Evolutionary conservation across 495 filamentous ascomycete species (phyloP).

Genomic region (Apiosordaria backusii): DNA sequence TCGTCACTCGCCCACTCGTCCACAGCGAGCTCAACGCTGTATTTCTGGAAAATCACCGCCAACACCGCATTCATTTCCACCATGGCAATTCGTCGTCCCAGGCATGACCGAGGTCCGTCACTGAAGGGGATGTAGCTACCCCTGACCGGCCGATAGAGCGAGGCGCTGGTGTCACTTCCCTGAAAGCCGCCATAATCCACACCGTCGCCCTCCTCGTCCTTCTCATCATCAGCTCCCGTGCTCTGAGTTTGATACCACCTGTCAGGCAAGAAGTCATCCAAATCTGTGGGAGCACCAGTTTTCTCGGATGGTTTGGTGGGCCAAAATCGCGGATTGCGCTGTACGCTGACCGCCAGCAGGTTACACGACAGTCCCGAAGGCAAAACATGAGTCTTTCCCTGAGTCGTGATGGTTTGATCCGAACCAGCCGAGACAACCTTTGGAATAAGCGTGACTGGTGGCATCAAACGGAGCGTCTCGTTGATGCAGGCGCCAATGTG

Average conservation of each 20-base stretch:
- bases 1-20: constrained; percentile 57
- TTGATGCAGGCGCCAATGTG: constrained; percentile 66
- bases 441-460: constrained; percentile 58
- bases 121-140: constrained; percentile 71
- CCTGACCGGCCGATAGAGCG: constrained; percentile 56
- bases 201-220: constrained; percentile 24
- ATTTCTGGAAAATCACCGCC: constrained; percentile 59
- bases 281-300: constrained; percentile 34
- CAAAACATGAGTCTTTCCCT: constrained; percentile 48
- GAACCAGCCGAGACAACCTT: constrained; percentile 48
- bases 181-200: constrained; percentile 55
- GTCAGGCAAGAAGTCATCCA: constrained; percentile 47
- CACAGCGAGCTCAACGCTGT: constrained; percentile 64
- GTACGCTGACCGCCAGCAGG: constrained; percentile 44
- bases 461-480: constrained; percentile 62
- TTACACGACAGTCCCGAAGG: constrained; percentile 47
- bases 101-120: constrained; percentile 66
- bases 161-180: constrained; percentile 50
- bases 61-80: constrained; percentile 71
- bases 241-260: constrained; percentile 41
- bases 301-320: constrained; percentile 44
- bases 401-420: constrained; percentile 51
- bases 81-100: constrained; percentile 69
- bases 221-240: constrained; percentile 7
- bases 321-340: constrained; percentile 65